Percentiles rank a stretch among this genome's conserved stretches.
Evolutionary conservation across 1,284 basidiomycete genomes (phyloP).

Genomic region (Peniophora sp.): DNA sequence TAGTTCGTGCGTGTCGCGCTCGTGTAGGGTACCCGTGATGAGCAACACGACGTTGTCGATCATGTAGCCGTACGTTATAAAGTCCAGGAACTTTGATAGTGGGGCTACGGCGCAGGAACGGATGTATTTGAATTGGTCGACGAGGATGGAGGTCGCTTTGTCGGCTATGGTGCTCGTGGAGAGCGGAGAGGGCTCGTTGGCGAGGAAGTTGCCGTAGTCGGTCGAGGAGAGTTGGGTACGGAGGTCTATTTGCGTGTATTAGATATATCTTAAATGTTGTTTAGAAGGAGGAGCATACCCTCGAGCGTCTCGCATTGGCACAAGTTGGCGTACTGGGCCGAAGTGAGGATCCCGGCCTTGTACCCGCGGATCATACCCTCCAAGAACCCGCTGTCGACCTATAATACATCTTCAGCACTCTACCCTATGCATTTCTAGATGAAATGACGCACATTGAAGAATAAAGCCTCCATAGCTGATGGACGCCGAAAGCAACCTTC

Average conservation of each 20-base stretch:
- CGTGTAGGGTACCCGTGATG: conserved; percentile 96
- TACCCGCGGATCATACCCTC: conserved; percentile 95
- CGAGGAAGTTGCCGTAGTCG: conserved; percentile 98
- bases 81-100: conserved; percentile 91
- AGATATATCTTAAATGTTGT: no score
- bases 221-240: conserved; percentile 90
- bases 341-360: conserved; percentile 86
- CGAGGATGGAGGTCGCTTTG: conserved; percentile 90
- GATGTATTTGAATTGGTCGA: conserved; percentile 96
- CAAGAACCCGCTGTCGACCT: conserved; percentile 81
- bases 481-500: neutral
- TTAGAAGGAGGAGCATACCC: conserved; percentile 48
- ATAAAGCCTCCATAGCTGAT: conserved; percentile 69
- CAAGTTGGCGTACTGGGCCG: conserved; percentile 87
- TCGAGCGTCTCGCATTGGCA: conserved; percentile 98
- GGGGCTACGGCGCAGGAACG: conserved; percentile 89
- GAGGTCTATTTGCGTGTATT: conserved; percentile 59
- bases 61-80: conserved; percentile 99
- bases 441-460: conserved; percentile 67
- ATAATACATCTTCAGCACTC: conserved; percentile 2
- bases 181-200: conserved; percentile 94
- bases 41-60: conserved; percentile 99
- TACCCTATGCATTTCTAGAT: neutral
- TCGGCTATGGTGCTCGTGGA: conserved; percentile 94
- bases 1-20: conserved; percentile 95